Percentiles rank a stretch among this genome's conserved stretches.
phyloP scores from a whole-genome alignment of 805 yeast genomes.

The Metschnikowia dekortorum region DNA sequence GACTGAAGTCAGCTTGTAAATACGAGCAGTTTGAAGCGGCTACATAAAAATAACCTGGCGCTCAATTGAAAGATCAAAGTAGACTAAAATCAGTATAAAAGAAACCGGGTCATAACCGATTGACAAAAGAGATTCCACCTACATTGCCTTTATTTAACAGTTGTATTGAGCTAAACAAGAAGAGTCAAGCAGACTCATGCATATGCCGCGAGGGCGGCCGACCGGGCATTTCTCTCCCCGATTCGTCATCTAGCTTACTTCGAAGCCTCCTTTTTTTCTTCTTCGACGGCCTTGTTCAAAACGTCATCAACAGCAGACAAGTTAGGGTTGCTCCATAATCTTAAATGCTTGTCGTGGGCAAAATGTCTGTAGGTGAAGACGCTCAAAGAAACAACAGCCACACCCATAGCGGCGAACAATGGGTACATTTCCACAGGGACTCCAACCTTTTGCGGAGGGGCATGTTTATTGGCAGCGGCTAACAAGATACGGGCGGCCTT shows the following conservation, averaged over 20 bases:
- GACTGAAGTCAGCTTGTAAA: no score
- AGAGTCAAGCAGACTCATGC: slow-evolving; percentile 1
- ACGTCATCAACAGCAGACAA: slow-evolving; percentile 41
- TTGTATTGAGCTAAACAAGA: slow-evolving; percentile 5
- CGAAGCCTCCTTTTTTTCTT: slow-evolving; percentile 15
- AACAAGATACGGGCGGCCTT: slow-evolving; percentile 38
- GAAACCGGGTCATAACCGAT: background rate
- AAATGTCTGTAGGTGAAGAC: slow-evolving; percentile 47
- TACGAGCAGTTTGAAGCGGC: no score
- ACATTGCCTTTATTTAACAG: background rate
- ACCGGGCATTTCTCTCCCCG: background rate
- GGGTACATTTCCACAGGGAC: slow-evolving; percentile 45
- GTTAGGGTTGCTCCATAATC: slow-evolving; percentile 44
- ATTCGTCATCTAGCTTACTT: slow-evolving; percentile 4
- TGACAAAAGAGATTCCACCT: no score
- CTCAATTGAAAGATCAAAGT: background rate
- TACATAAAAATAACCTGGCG: no score
- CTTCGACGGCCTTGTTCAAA: slow-evolving; percentile 34
- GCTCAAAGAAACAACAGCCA: slow-evolving; percentile 34
- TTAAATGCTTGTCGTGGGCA: slow-evolving; percentile 41
- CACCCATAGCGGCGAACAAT: slow-evolving; percentile 42
- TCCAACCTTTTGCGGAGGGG: slow-evolving; percentile 15
- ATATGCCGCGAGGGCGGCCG: background rate
- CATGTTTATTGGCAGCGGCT: slow-evolving; percentile 36
- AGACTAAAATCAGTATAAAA: background rate